Evolutionary conservation across 2,329 filamentous ascomycete genomes (phyloP), one percentile per base, ranked within the genome.

Genomic region (Colletotrichum australisinense): DNA sequence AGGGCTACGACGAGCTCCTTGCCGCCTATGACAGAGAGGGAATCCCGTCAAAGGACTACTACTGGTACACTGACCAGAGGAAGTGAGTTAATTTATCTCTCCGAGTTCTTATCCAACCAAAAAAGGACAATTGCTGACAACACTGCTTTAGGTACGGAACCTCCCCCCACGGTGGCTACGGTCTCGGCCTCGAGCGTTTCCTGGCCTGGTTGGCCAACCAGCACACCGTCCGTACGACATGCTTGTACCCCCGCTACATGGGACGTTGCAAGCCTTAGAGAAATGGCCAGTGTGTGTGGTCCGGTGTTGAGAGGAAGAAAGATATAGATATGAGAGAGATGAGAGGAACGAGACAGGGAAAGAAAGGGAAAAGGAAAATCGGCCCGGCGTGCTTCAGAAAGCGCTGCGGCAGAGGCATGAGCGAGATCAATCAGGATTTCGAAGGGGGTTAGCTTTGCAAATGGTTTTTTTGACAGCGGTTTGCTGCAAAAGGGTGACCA

Each of bases 21-120:
- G 92, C 89, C 28, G 97, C 94, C 1, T 99, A 97, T 83, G 91
- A 95, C 84, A 91, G 93, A 75, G 93, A 98, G 84, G 93, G 93
- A 53, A 97, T 98, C 82, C 91, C 94, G 78, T 91, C 95, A 24
- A 90, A 90, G 78, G 92, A 93, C 58, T 98, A 98, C 86, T 98
- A 97, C 89, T 99, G 97, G 97, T 99, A 98, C 87, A 97, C 95
- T 38, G 97, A 98, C 85, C 95, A 98, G 90, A 89, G 95, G 81
- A 97, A 97, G 94, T 95, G 26, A 28, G 26, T 28, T 4, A 26
- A 26, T 26, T 3, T 26, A 26, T 26, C 26, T 26, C 26, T 26
- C 26, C 26, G 26, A 26, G 26, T 26, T 26, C 2, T 74, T 66
- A 30, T 57, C 42, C 59, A 12, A 62, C 3, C 38, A 5, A 53